Percentiles rank a stretch among this genome's conserved stretches.
Evolutionary conservation across 805 yeast species (phyloP).

Genomic region (Ogataea haglerorum): DNA sequence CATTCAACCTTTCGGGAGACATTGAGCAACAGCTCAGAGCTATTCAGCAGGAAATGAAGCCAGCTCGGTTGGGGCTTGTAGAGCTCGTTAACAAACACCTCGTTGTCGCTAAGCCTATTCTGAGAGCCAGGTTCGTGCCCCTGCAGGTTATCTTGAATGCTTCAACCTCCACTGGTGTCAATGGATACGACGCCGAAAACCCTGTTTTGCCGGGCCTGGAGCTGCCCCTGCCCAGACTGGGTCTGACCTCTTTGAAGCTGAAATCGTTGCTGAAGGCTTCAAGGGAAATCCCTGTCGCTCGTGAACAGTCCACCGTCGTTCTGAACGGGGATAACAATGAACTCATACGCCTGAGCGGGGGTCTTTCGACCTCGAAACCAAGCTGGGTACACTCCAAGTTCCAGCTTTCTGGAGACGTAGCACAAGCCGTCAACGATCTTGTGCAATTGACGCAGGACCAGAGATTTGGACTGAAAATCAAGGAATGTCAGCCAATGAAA

Average conservation of each 20-base stretch:
- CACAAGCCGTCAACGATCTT: slow-evolving; percentile 49
- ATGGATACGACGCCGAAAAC: slow-evolving; percentile 63
- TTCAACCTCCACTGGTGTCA: slow-evolving; percentile 63
- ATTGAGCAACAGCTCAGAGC: slow-evolving; percentile 39
- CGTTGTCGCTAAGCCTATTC: slow-evolving; percentile 69
- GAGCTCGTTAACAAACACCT: slow-evolving; percentile 81
- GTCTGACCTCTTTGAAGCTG: slow-evolving; percentile 65
- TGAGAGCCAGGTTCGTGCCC: slow-evolving; percentile 70
- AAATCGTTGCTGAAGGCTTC: slow-evolving; percentile 58
- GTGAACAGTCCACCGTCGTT: slow-evolving; percentile 76
- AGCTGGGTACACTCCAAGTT: slow-evolving; percentile 84
- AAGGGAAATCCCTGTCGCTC: slow-evolving; percentile 57
- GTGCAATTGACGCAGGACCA: slow-evolving; percentile 60
- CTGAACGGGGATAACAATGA: slow-evolving; percentile 48
- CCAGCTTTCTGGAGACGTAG: slow-evolving; percentile 50
- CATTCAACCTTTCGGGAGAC: slow-evolving; percentile 43
- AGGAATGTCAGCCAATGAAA: slow-evolving; percentile 60
- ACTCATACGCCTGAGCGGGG: slow-evolving; percentile 78
- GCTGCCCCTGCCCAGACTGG: slow-evolving; percentile 70
- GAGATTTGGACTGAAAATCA: slow-evolving; percentile 64
- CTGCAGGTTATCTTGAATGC: slow-evolving; percentile 59
- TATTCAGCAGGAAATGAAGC: slow-evolving; percentile 53
- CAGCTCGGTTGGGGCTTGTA: slow-evolving; percentile 68
- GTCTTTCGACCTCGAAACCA: slow-evolving; percentile 62
- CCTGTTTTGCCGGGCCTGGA: slow-evolving; percentile 70